These are phyloP conservation scores for Grammothele lineata DNA, from an alignment of 768 basidiomycete genomes.

Conservation along the genomic window DNA sequence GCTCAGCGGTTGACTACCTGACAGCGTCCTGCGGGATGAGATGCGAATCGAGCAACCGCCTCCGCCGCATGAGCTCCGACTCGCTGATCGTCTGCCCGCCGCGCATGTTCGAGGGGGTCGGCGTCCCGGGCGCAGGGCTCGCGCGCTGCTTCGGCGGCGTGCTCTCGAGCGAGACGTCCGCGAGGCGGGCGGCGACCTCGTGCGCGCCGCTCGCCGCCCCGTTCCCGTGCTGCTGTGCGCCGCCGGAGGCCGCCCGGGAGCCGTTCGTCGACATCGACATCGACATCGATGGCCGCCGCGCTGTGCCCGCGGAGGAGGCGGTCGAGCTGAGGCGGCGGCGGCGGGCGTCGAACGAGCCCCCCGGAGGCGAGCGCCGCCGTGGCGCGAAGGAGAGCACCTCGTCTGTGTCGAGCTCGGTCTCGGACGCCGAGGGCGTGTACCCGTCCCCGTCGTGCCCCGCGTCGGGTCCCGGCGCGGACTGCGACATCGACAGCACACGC, in stretches of 20 bases:
- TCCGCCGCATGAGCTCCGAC: constrained; percentile 71
- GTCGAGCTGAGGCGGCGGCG: constrained; percentile 3
- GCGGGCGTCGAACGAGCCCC: constrained; percentile 11
- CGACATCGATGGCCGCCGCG: constrained; percentile 14
- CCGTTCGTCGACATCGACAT: background rate
- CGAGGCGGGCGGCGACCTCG: background rate
- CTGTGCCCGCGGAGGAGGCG: constrained; percentile 14
- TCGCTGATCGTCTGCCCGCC: constrained; percentile 73
- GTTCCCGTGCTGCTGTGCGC: background rate
- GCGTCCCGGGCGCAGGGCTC: constrained; percentile 3
- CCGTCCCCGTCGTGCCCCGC: constrained; percentile 8
- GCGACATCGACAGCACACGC: background rate
- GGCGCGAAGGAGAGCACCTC: constrained; percentile 72
- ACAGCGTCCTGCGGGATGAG: constrained; percentile 18
- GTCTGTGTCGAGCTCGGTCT: constrained; percentile 53
- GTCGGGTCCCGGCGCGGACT: background rate
- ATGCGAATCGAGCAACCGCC: constrained; percentile 72
- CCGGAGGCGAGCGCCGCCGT: constrained; percentile 35
- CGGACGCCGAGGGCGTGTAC: constrained; percentile 33
- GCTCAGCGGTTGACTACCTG: too few relatives aligned
- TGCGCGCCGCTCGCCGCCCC: background rate
- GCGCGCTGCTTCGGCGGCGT: constrained; percentile 1
- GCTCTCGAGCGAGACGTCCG: background rate
- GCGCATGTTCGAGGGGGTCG: constrained; percentile 22
- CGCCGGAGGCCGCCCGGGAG: too few relatives aligned